A percentile compares a stretch with the other conserved stretches of the same genome.
phyloP scores from a whole-genome alignment of 1,284 basidiomycete genomes.

The Puccinia hordei region DNA sequence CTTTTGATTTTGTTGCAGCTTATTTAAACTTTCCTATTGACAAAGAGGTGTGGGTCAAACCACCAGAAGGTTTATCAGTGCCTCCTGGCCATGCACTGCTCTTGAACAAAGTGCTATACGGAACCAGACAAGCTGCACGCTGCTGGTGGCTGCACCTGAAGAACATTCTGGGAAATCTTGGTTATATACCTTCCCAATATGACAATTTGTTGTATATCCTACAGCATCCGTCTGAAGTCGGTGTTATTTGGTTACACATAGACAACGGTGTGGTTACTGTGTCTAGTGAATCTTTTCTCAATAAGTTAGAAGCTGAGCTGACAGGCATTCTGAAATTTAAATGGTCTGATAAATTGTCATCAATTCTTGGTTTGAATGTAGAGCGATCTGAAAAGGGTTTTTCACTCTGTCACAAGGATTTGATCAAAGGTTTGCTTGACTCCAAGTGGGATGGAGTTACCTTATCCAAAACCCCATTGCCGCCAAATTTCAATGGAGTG shows the following conservation, averaged over 20 bases:
- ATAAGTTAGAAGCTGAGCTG: background rate
- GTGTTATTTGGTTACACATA: slow-evolving; percentile 30
- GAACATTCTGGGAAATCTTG: background rate
- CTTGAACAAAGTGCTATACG: slow-evolving; percentile 20
- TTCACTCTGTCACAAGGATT: background rate
- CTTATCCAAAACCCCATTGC: background rate
- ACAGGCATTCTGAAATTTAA: background rate
- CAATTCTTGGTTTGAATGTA: slow-evolving; percentile 1
- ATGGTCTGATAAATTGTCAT: background rate
- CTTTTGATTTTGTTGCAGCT: slow-evolving; percentile 31
- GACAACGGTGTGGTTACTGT: slow-evolving; percentile 9
- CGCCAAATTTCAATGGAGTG: background rate
- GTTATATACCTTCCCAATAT: no score
- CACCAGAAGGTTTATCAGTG: background rate
- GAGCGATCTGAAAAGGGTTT: background rate
- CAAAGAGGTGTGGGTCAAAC: slow-evolving; percentile 27
- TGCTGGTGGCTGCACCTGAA: slow-evolving; percentile 31
- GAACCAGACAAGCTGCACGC: slow-evolving; percentile 8
- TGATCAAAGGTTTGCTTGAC: no score
- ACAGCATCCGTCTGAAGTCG: background rate
- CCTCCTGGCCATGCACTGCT: background rate
- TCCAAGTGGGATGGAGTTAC: background rate
- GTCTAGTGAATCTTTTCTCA: background rate
- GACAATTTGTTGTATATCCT: background rate
- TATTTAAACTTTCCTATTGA: slow-evolving; percentile 29